Evolutionary conservation across 768 basidiomycete genomes (phyloP).

Genomic region (Russula lepida): DNA sequence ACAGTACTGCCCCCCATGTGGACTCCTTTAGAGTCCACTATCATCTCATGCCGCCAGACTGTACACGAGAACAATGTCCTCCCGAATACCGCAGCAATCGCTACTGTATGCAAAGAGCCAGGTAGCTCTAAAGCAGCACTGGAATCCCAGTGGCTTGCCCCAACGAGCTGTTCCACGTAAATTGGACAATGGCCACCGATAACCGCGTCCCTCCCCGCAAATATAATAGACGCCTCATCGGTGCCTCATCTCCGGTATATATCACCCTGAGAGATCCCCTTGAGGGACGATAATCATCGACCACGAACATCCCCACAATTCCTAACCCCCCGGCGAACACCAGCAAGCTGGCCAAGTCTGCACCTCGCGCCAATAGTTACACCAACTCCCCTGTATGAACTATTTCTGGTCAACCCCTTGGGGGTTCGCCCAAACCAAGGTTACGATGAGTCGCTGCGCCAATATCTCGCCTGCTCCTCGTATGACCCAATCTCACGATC

Average conservation of each 20-base stretch:
- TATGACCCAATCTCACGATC: neutral
- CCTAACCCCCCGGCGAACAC: neutral
- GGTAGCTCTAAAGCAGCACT: neutral
- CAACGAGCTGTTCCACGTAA: neutral
- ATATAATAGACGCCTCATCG: neutral
- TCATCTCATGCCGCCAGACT: neutral
- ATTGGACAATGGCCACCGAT: neutral
- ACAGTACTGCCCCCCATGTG: neutral
- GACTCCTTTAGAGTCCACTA: conserved; percentile 6
- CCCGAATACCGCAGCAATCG: neutral
- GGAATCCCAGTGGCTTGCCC: neutral
- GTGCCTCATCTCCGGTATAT: neutral
- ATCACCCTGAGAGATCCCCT: neutral
- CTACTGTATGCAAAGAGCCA: neutral
- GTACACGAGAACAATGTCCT: neutral
- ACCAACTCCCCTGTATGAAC: neutral
- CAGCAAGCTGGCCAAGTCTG: neutral
- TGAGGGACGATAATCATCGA: neutral
- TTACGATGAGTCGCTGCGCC: neutral
- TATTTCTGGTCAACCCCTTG: conserved; percentile 7
- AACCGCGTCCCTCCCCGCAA: neutral
- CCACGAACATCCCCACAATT: no score
- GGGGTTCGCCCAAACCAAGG: neutral
- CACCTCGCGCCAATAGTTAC: neutral
- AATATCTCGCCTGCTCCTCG: neutral